Base-by-base conservation (phyloP, 148 eudicot genomes). In the Cornus suecica region DNA sequence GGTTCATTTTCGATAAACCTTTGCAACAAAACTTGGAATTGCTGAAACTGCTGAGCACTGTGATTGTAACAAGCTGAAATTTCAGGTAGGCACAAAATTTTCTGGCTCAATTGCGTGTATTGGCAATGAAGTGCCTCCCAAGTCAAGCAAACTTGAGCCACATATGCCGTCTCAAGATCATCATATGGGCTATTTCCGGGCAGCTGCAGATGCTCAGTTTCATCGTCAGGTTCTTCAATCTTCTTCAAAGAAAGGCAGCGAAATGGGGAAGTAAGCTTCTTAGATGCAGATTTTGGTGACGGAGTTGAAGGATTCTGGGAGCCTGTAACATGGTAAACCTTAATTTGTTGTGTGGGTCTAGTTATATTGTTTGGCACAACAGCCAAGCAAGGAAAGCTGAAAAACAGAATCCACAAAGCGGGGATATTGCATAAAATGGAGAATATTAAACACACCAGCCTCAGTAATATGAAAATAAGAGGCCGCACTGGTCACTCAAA, bases 71-170 rank as follows among this genome's bases (percentile, higher is more conserved):
- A 80, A 61, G 87, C 80, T 23, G 90, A 75, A 70, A 80, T 90
- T 62, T 91, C 94, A 37, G 90, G 91, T 72, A 87, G 91, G 74
- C 85, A 85, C 31, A 92, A 88, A 64, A 94, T 90, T 79, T 86
- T 90, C 82, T 92, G 97, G 86, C 82, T 85, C 78, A 95, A 74
- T 74, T 83, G 94, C 8, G 94, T 88, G 83, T 92, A 93, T 37
- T 95, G 97, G 78, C 93, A 84, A 71, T 95, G 99, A 70, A 95
- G 97, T 34, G 91, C 97, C 85, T 95, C 99, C 99, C 99, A 94
- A 56, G 92, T 86, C 84, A 94, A 74, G 85, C 97, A 94, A 72
- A 91, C 66, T 58, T 94, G 99, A 83, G 92, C 94, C 32, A 91
- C 97, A 74, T 95, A 95, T 14, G 91, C 89, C 66, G 88, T 89